Percentiles rank a stretch among this genome's conserved stretches.
Conservation (phyloP, 2,329 filamentous ascomycete species). For the Fusarium sp. region DNA sequence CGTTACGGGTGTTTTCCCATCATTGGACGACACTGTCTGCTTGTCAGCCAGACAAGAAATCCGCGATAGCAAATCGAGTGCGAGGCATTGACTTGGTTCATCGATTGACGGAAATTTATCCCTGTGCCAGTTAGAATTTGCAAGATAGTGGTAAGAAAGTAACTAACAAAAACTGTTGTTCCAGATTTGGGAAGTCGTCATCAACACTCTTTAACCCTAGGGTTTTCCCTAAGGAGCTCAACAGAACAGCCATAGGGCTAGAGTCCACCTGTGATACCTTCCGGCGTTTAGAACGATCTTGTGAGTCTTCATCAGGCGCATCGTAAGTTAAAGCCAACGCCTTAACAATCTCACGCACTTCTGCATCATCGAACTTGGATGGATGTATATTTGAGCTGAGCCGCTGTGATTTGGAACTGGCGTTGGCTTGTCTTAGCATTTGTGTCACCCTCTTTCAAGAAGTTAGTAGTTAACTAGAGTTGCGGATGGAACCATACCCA, state of each 20-base stretch:
- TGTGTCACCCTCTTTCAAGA: constrained; percentile 48
- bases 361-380: constrained; percentile 47
- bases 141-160: background rate
- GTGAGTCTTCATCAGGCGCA: constrained; percentile 39
- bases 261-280: constrained; percentile 43
- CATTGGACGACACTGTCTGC: background rate
- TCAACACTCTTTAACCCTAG: constrained; percentile 46
- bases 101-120: constrained; percentile 59
- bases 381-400: constrained; percentile 47
- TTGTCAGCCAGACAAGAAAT: constrained; percentile 52
- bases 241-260: constrained; percentile 40
- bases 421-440: constrained; percentile 48
- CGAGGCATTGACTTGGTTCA: constrained; percentile 63
- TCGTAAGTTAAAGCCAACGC: constrained; percentile 47
- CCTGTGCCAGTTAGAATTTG: constrained; percentile 48
- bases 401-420: constrained; percentile 28
- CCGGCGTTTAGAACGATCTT: constrained; percentile 47
- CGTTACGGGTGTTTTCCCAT: background rate
- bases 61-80: constrained; percentile 67
- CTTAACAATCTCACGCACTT: constrained; percentile 49
- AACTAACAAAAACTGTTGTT: constrained; percentile 62
- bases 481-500: constrained; percentile 53
- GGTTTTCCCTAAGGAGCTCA: constrained; percentile 46
- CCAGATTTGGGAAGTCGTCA: constrained; percentile 48
- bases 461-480: constrained; percentile 38